phyloP scores from a whole-genome alignment of 1,284 basidiomycete species.

The Peniophora sp. region DNA sequence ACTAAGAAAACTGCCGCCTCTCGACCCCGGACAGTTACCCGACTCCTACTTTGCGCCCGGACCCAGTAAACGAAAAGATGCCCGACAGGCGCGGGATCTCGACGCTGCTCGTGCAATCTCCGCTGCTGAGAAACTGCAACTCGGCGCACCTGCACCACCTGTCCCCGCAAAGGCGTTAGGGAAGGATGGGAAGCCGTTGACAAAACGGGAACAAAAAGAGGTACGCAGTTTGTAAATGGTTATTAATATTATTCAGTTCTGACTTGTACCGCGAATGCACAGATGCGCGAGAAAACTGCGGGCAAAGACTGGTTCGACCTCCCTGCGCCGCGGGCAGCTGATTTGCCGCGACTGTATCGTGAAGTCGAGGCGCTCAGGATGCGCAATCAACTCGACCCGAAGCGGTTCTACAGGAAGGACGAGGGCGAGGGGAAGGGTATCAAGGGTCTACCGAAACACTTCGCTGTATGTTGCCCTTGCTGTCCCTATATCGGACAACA shows the following conservation, averaged over 20 bases:
- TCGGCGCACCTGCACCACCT: conserved; percentile 43
- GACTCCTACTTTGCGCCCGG: conserved; percentile 52
- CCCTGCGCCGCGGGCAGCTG: conserved; percentile 74
- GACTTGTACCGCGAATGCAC: conserved; percentile 4
- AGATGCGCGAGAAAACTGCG: conserved; percentile 71
- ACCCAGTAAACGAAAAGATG: conserved; percentile 11
- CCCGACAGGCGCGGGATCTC: conserved; percentile 44
- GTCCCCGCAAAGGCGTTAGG: conserved; percentile 48
- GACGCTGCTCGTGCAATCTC: conserved; percentile 47
- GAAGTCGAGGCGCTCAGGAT: conserved; percentile 92
- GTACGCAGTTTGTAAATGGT: conserved; percentile 27
- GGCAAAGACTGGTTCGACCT: conserved; percentile 90
- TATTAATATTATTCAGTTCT: conserved; percentile 2
- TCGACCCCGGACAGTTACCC: conserved; percentile 58
- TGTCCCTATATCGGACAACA: conserved; percentile 5
- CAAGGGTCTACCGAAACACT: conserved; percentile 83
- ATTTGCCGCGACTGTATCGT: conserved; percentile 77
- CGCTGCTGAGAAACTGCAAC: conserved; percentile 29
- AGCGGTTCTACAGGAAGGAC: conserved; percentile 87
- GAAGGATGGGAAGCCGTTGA: conserved; percentile 52
- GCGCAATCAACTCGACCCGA: conserved; percentile 91
- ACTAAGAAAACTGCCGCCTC: conserved; percentile 51
- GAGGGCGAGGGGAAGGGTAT: conserved; percentile 79
- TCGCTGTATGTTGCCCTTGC: conserved; percentile 56
- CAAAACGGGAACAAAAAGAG: conserved; percentile 62